These are phyloP conservation scores for Phytophthora sansomeana DNA, from an alignment of 352 stramenopile species.

Conservation along the genomic window DNA sequence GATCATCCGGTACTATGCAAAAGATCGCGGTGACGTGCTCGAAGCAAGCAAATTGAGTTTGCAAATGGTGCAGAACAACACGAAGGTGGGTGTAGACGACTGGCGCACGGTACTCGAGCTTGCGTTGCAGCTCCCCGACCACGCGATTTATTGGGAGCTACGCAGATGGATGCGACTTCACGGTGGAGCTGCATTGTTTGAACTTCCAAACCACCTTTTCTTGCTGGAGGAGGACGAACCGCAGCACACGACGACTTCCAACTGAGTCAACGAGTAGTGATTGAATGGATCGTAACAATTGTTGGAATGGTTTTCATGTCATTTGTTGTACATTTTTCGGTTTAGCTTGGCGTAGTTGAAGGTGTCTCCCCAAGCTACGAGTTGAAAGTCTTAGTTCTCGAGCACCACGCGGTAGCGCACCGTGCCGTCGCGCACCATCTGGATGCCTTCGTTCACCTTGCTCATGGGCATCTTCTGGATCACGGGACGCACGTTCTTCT, in stretches of 20 bases:
- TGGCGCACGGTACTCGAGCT: slow-evolving; percentile 63
- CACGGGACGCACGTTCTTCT: slow-evolving; percentile 72
- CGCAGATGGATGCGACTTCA: slow-evolving; percentile 78
- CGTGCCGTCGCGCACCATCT: slow-evolving; percentile 52
- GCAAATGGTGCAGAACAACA: slow-evolving; percentile 78
- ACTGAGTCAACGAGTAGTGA: neutral
- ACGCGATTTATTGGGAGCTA: slow-evolving; percentile 76
- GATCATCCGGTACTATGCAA: slow-evolving; percentile 57
- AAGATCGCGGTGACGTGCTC: slow-evolving; percentile 45
- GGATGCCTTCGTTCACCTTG: slow-evolving; percentile 56
- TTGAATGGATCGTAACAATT: too few relatives aligned
- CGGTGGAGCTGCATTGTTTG: slow-evolving; percentile 40
- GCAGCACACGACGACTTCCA: slow-evolving; percentile 5
- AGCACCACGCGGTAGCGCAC: slow-evolving; percentile 56
- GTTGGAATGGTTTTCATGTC: neutral
- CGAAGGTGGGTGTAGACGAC: slow-evolving; percentile 53
- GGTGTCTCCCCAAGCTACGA: too few relatives aligned
- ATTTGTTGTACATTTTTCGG: slow-evolving; percentile 8
- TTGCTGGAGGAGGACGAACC: slow-evolving; percentile 42
- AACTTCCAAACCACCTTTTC: slow-evolving; percentile 60
- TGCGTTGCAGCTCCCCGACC: slow-evolving; percentile 59
- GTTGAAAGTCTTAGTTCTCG: slow-evolving; percentile 24
- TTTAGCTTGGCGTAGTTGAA: neutral
- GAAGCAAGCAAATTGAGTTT: slow-evolving; percentile 58
- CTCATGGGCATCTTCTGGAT: slow-evolving; percentile 66